Evolutionary conservation across 208 protist species (phyloP).

Genomic region (Spongospora subterranea): DNA sequence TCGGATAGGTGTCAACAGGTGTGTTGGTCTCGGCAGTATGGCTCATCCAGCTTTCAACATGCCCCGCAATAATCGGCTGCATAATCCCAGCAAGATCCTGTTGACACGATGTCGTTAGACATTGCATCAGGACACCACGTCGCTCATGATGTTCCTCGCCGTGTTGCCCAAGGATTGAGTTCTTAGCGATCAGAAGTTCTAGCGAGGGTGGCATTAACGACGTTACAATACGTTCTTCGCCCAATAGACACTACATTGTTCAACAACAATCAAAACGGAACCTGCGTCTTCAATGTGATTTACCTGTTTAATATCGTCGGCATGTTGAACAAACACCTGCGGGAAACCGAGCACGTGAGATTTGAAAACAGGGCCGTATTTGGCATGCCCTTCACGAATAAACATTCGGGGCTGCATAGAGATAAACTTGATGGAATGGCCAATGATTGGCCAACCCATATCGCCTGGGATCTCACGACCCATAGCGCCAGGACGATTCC

Average conservation of each 20-base stretch:
- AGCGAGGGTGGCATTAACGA: background rate
- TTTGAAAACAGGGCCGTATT: background rate
- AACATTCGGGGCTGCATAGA: background rate
- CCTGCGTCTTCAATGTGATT: background rate
- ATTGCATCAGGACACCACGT: too few relatives aligned
- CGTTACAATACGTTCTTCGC: background rate
- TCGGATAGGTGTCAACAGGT: background rate
- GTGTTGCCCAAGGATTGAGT: background rate
- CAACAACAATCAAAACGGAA: background rate
- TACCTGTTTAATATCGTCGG: background rate
- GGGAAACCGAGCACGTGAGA: background rate
- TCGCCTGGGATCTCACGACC: background rate
- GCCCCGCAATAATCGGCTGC: too few relatives aligned
- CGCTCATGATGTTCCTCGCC: background rate
- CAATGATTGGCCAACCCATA: background rate
- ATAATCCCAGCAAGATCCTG: too few relatives aligned
- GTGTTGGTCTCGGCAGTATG: too few relatives aligned
- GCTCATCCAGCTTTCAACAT: too few relatives aligned
- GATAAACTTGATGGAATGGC: background rate
- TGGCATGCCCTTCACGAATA: background rate
- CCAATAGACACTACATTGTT: background rate
- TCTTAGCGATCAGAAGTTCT: background rate
- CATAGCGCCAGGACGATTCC: background rate
- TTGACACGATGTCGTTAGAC: too few relatives aligned
- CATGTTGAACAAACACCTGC: background rate